Evolutionary conservation across 78 protist genomes (phyloP).

Genomic region (Trichosphaerium sp.): DNA sequence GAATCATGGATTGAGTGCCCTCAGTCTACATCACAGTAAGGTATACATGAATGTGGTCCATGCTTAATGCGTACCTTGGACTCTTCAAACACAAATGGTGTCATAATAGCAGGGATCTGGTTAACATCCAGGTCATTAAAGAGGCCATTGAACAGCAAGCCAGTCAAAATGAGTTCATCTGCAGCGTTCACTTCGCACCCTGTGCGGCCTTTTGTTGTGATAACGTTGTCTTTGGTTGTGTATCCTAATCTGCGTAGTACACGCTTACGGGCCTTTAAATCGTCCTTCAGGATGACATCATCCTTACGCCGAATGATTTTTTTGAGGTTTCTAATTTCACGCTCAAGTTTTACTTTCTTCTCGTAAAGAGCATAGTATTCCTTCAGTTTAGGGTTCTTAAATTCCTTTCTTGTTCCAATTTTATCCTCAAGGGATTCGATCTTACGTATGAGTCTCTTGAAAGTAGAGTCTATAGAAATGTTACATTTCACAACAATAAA

Average conservation of each 20-base stretch:
- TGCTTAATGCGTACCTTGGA: too few species aligned
- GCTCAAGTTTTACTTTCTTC: conserved; percentile 19
- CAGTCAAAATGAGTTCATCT: conserved; percentile 86
- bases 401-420: not conserved
- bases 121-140: conserved; percentile 67
- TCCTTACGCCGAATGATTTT: conserved; percentile 19
- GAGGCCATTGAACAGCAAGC: conserved; percentile 80
- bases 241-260: conserved; percentile 81
- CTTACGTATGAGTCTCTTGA: conserved; percentile 3
- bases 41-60: too few species aligned
- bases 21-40: too few species aligned
- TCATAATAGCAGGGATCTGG: conserved; percentile 64
- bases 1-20: conserved; percentile 1
- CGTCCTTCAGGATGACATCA: conserved; percentile 57
- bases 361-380: conserved; percentile 14
- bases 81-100: conserved; percentile 63
- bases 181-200: conserved; percentile 89
- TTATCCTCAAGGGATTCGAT: conserved; percentile 40
- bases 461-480: not conserved
- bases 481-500: too few species aligned
- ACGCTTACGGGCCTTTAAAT: conserved; percentile 49
- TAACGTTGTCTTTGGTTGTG: conserved; percentile 60
- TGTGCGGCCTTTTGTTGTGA: conserved; percentile 80
- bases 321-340: conserved; percentile 8
- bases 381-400: conserved; percentile 1